Conservation (phyloP, 2,329 filamentous ascomycete genomes). For the Huntiella bhutanensis region DNA sequence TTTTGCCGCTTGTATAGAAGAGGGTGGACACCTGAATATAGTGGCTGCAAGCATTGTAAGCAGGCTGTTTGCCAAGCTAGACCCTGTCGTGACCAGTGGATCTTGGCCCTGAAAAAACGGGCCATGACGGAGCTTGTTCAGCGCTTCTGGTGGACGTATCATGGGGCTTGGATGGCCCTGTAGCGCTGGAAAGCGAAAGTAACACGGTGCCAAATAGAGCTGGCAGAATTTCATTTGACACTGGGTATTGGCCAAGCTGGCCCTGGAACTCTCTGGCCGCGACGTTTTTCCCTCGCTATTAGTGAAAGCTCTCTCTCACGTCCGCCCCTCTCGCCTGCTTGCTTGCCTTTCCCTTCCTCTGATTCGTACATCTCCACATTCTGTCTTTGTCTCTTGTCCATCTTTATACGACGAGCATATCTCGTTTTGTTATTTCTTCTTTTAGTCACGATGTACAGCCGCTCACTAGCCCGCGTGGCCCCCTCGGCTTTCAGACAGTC, state of each 20-base stretch:
- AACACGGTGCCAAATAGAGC: background rate
- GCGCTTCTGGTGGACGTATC: too few relatives aligned
- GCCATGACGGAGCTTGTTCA: too few relatives aligned
- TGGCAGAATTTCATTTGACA: slow-evolving; percentile 8
- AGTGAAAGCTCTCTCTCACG: slow-evolving; percentile 4
- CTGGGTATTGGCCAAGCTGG: slow-evolving; percentile 3
- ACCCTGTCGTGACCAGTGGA: too few relatives aligned
- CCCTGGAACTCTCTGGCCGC: background rate
- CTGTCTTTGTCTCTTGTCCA: slow-evolving; percentile 3
- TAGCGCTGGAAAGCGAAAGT: background rate
- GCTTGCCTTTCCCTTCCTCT: slow-evolving; percentile 2
- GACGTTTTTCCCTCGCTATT: slow-evolving; percentile 9
- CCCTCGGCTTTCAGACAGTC: slow-evolving; percentile 36
- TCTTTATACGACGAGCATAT: slow-evolving; percentile 5
- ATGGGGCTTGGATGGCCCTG: too few relatives aligned
- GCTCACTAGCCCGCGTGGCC: slow-evolving; percentile 39
- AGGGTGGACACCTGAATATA: slow-evolving; percentile 6
- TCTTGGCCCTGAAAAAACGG: too few relatives aligned
- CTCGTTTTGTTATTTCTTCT: slow-evolving; percentile 7
- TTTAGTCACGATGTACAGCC: slow-evolving; percentile 38
- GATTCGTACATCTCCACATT: slow-evolving; percentile 2
- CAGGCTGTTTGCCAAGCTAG: too few relatives aligned
- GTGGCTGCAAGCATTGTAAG: slow-evolving; percentile 6
- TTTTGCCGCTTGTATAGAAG: background rate
- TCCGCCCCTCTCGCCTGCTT: slow-evolving; percentile 3